Conservation (phyloP, 495 filamentous ascomycete species). For the Talaromyces ruber region DNA sequence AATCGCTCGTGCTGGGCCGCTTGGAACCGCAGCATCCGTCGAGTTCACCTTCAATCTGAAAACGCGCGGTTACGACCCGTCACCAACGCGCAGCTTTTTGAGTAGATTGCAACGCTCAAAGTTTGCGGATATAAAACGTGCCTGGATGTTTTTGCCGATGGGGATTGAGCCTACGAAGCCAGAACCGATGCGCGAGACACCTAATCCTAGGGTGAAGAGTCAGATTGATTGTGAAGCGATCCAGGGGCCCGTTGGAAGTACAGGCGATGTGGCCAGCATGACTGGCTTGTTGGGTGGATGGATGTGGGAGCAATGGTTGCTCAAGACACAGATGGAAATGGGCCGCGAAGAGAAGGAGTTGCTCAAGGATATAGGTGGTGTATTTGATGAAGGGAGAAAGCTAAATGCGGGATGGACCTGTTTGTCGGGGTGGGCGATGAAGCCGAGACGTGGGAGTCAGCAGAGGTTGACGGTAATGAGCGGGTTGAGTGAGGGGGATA, state of each 20-base stretch:
- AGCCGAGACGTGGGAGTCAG: conserved; percentile 43
- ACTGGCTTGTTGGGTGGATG: conserved; percentile 79
- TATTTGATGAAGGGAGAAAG: conserved; percentile 77
- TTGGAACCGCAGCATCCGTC: conserved; percentile 68
- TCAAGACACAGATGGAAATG: conserved; percentile 79
- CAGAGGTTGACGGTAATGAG: conserved; percentile 7
- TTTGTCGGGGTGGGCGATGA: conserved; percentile 82
- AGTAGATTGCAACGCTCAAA: conserved; percentile 61
- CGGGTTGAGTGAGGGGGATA: background rate
- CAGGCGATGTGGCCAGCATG: conserved; percentile 62
- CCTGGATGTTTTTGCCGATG: conserved; percentile 87
- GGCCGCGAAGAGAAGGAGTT: conserved; percentile 54
- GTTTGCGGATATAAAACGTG: conserved; percentile 72
- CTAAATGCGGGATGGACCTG: conserved; percentile 78
- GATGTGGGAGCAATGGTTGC: conserved; percentile 95
- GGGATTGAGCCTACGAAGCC: conserved; percentile 49
- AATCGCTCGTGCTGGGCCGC: conserved; percentile 71
- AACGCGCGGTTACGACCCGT: conserved; percentile 79
- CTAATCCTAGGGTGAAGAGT: conserved; percentile 43
- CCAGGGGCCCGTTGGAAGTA: conserved; percentile 64
- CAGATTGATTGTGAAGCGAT: conserved; percentile 46
- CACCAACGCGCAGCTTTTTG: conserved; percentile 72
- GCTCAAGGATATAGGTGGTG: conserved; percentile 67
- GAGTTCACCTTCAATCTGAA: conserved; percentile 86
- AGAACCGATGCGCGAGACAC: conserved; percentile 38